A percentile compares a stretch with the other conserved stretches of the same genome.
These are phyloP conservation scores for Capsicum chinense DNA, from an alignment of 257 asterid genomes.

Conservation along the genomic window DNA sequence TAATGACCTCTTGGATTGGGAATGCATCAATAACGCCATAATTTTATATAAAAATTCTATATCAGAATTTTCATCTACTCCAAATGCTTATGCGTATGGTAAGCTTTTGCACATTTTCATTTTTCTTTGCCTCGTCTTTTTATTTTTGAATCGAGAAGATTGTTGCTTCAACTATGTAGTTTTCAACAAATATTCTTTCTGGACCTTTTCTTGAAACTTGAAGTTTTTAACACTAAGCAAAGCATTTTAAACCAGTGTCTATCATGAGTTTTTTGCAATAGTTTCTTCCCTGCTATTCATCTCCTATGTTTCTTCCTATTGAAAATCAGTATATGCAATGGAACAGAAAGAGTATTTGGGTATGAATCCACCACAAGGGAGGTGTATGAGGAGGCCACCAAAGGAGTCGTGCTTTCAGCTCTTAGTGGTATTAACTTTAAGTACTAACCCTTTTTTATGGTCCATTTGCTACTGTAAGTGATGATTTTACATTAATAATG, in stretches of 20 bases:
- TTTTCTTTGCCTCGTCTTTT: not conserved
- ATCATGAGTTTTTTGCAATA: not conserved
- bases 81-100: slow-evolving; percentile 79
- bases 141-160: not conserved
- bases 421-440: no score
- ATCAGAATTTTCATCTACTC: slow-evolving; percentile 63
- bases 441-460: no score
- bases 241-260: not conserved
- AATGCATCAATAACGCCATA: slow-evolving; percentile 79
- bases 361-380: slow-evolving; percentile 58
- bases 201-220: not conserved
- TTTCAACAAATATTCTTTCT: not conserved
- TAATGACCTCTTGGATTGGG: slow-evolving; percentile 77
- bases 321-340: slow-evolving; percentile 2
- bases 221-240: no score
- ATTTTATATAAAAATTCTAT: slow-evolving; percentile 62
- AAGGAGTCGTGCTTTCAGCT: no score
- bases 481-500: no score
- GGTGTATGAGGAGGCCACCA: slow-evolving; percentile 24
- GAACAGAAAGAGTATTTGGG: slow-evolving; percentile 79
- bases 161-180: not conserved
- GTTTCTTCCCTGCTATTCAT: not conserved
- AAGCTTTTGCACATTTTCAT: slow-evolving; percentile 23
- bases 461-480: no score
- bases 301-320: not conserved